phyloP scores from a whole-genome alignment of 2,329 filamentous ascomycete species.

The Elsinoe perseae region DNA sequence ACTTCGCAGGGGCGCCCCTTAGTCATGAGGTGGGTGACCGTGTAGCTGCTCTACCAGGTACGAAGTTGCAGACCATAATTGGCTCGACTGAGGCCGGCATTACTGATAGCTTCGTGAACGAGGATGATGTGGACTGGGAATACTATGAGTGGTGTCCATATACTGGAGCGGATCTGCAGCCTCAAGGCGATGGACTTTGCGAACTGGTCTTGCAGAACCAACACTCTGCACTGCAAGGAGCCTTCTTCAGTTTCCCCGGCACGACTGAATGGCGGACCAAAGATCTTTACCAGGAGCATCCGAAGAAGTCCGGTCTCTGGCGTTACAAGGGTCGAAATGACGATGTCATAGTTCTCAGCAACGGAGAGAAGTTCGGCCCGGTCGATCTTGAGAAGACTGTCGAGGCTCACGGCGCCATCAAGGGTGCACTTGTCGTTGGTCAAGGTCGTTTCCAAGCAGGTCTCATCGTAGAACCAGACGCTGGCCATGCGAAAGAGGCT shows the following conservation, averaged over 20 bases:
- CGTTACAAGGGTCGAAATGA: conserved; percentile 25
- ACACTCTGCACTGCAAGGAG: conserved; percentile 24
- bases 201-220: conserved; percentile 32
- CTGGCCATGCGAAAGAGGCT: conserved; percentile 20
- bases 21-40: conserved; percentile 17
- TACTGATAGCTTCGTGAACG: conserved; percentile 19
- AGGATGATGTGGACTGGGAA: conserved; percentile 18
- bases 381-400: conserved; percentile 23
- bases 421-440: conserved; percentile 30
- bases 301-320: conserved; percentile 24
- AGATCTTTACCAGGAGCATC: conserved; percentile 26
- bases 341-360: conserved; percentile 28
- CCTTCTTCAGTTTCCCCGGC: conserved; percentile 29
- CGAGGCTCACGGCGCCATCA: conserved; percentile 24
- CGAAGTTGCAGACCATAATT: conserved; percentile 16
- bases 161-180: conserved; percentile 18
- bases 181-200: conserved; percentile 23
- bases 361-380: conserved; percentile 28
- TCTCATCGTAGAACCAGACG: conserved; percentile 28
- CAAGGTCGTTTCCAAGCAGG: conserved; percentile 26
- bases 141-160: conserved; percentile 22
- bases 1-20: conserved; percentile 18
- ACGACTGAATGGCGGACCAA: conserved; percentile 25
- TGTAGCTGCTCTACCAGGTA: conserved; percentile 10
- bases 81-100: conserved; percentile 19